Percentiles rank a stretch among this genome's conserved stretches.
phyloP scores from a whole-genome alignment of 352 stramenopile species.

The Globisporangium heterothallicum region DNA sequence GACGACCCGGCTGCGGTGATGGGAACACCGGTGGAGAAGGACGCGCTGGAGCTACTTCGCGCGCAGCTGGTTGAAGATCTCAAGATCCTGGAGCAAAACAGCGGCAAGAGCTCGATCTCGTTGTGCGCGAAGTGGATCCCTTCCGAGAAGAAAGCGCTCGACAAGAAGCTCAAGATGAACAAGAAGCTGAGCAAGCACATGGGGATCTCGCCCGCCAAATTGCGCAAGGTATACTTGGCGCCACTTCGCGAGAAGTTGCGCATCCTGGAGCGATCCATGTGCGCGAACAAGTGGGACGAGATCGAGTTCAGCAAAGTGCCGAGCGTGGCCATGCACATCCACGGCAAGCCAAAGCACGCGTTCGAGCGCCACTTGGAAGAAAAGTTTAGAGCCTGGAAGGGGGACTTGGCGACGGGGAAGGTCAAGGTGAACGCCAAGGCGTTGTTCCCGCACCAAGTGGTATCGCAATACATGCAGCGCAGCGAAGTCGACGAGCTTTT shows the following conservation, averaged over 20 bases:
- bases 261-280: conserved; percentile 45
- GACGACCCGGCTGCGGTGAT: conserved; percentile 42
- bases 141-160: conserved; percentile 47
- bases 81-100: conserved; percentile 12
- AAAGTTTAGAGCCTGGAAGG: conserved; percentile 32
- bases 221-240: conserved; percentile 44
- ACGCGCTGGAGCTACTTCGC: conserved; percentile 31
- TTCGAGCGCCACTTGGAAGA: conserved; percentile 31
- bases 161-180: conserved; percentile 46
- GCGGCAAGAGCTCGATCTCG: conserved; percentile 19
- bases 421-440: conserved; percentile 39
- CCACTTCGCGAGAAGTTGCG: conserved; percentile 31
- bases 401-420: conserved; percentile 22
- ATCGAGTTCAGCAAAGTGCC: conserved; percentile 38
- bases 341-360: conserved; percentile 34
- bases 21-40: conserved; percentile 28
- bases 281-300: conserved; percentile 38
- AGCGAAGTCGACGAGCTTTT: conserved; percentile 26
- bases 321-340: conserved; percentile 41
- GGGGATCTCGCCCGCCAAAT: conserved; percentile 26
- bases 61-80: conserved; percentile 30
- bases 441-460: conserved; percentile 47
- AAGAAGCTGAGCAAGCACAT: conserved; percentile 44
- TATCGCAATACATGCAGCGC: conserved; percentile 27
- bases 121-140: conserved; percentile 56